A percentile compares a stretch with the other conserved stretches of the same genome.
phyloP scores from a whole-genome alignment of 2,329 filamentous ascomycete genomes.

The Plectosphaerella sp. region DNA sequence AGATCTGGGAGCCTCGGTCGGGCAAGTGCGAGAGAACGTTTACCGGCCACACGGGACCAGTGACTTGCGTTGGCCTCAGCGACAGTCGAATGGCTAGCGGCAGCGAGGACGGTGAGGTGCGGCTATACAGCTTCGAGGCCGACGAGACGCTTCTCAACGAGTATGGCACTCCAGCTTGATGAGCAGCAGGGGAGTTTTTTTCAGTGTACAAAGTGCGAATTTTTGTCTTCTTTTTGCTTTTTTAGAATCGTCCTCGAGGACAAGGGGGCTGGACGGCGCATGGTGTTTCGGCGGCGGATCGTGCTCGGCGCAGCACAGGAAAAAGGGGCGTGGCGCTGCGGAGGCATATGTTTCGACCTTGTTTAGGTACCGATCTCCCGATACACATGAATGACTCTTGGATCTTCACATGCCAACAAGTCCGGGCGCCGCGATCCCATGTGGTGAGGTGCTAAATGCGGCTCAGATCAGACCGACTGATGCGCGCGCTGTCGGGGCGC shows the following conservation, averaged over 20 bases:
- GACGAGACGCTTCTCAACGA: slow-evolving; percentile 40
- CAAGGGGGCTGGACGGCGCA: not conserved
- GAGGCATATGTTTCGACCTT: not conserved
- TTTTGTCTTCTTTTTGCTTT: slow-evolving; percentile 4
- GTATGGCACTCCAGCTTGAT: slow-evolving; percentile 45
- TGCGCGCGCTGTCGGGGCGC: too few relatives aligned
- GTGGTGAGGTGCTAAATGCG: too few relatives aligned
- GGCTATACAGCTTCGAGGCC: slow-evolving; percentile 72
- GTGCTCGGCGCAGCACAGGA: not conserved
- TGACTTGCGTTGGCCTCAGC: slow-evolving; percentile 88
- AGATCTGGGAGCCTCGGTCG: slow-evolving; percentile 85
- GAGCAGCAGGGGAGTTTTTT: not conserved
- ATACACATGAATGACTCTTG: not conserved
- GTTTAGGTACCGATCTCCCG: not conserved
- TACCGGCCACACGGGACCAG: slow-evolving; percentile 82
- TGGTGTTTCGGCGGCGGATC: not conserved
- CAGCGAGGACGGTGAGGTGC: slow-evolving; percentile 87
- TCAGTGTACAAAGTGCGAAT: not conserved
- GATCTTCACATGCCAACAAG: not conserved
- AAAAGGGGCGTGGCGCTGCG: not conserved
- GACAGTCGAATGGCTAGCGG: slow-evolving; percentile 88
- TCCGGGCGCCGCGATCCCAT: too few relatives aligned
- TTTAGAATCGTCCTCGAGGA: slow-evolving; percentile 8
- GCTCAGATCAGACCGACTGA: too few relatives aligned
- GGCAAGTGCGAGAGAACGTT: slow-evolving; percentile 92